phyloP scores from a whole-genome alignment of 352 stramenopile species.

The Phytophthora idaei region DNA sequence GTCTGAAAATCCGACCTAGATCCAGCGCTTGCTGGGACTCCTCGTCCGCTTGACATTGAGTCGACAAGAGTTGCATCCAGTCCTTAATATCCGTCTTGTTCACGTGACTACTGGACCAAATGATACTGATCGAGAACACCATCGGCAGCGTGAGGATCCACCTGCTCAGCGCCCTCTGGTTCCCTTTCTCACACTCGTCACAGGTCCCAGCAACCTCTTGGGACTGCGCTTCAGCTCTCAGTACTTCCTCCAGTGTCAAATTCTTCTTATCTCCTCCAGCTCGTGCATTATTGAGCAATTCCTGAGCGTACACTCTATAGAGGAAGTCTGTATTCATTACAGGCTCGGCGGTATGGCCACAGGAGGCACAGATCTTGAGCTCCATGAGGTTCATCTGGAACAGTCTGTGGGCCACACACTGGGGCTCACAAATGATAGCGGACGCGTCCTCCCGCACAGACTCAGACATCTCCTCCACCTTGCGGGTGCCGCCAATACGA shows the following conservation, averaged over 20 bases:
- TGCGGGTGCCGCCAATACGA: conserved; percentile 8
- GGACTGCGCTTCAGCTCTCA: conserved; percentile 59
- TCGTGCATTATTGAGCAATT: conserved; percentile 46
- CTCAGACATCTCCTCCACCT: conserved; percentile 51
- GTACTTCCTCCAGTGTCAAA: conserved; percentile 62
- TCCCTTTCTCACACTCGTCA: conserved; percentile 54
- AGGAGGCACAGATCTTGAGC: conserved; percentile 65
- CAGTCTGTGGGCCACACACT: conserved; percentile 80
- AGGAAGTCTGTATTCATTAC: conserved; percentile 88
- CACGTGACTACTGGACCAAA: conserved; percentile 77
- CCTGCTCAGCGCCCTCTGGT: conserved; percentile 52
- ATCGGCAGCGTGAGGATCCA: conserved; percentile 88
- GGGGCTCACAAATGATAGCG: conserved; percentile 75
- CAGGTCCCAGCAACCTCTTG: conserved; percentile 51
- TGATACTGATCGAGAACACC: conserved; percentile 85
- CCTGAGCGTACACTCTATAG: conserved; percentile 82
- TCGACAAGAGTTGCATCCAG: conserved; percentile 73
- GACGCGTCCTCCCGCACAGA: conserved; percentile 61
- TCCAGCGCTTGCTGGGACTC: conserved; percentile 64
- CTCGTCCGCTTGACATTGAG: conserved; percentile 44
- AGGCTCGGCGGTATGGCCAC: conserved; percentile 69
- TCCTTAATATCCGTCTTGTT: conserved; percentile 70
- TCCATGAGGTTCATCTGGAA: conserved; percentile 92
- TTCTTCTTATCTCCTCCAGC: conserved; percentile 13
- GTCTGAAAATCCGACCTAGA: conserved; percentile 69